A percentile compares a stretch with the other conserved stretches of the same genome.
phyloP scores from a whole-genome alignment of 2,329 filamentous ascomycete species.

The Aschersonia sp. region DNA sequence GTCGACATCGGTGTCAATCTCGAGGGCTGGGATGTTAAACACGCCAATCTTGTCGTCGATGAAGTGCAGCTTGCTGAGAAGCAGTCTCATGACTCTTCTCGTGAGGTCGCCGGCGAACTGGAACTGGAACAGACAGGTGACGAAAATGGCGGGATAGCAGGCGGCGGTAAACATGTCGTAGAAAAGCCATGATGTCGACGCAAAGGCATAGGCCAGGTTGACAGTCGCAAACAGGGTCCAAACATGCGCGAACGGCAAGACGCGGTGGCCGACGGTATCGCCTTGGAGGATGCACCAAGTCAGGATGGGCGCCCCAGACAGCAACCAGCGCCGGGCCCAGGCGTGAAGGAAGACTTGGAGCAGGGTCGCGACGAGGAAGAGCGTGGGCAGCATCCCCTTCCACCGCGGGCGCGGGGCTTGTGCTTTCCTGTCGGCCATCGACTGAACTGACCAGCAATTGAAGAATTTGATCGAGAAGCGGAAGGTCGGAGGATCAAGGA shows the following conservation, averaged over 20 bases:
- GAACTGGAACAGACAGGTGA: conserved; percentile 2
- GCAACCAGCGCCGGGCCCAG: conserved; percentile 3
- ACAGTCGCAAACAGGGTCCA: conserved; percentile 3
- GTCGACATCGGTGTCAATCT: conserved; percentile 3
- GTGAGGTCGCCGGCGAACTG: background rate
- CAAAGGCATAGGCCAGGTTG: conserved; percentile 2
- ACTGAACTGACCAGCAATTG: too few relatives aligned
- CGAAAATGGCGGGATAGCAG: conserved; percentile 2
- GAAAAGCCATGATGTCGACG: conserved; percentile 4
- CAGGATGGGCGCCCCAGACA: conserved; percentile 1
- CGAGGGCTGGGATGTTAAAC: conserved; percentile 2
- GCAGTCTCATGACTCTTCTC: conserved; percentile 1
- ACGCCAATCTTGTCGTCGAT: conserved; percentile 4
- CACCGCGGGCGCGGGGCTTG: background rate
- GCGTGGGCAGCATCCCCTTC: background rate
- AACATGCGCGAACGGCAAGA: conserved; percentile 1
- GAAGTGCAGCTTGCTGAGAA: conserved; percentile 3
- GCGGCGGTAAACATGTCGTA: conserved; percentile 1
- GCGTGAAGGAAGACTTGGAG: background rate
- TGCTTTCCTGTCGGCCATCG: background rate
- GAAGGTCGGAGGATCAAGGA: too few relatives aligned
- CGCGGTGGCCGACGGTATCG: background rate
- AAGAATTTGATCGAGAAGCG: too few relatives aligned
- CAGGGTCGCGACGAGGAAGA: conserved; percentile 1
- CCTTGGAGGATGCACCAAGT: conserved; percentile 2